These are phyloP conservation scores for Pterula multifida DNA, from an alignment of 1,284 basidiomycete species.

Conservation along the genomic window DNA sequence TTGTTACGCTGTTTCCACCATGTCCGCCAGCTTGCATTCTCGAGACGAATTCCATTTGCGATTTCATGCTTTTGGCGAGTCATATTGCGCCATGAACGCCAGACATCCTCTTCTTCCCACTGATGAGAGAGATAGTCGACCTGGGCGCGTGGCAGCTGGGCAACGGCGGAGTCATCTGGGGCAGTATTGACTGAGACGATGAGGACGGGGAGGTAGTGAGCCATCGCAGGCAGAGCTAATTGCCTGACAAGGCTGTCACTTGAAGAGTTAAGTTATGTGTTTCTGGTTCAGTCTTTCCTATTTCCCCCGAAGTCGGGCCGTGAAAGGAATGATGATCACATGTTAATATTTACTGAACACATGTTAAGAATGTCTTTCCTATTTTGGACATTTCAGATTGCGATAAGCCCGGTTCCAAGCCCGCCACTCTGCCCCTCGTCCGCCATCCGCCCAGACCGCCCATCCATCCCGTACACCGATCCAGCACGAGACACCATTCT, in stretches of 20 bases:
- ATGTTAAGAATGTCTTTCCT: conserved; percentile 8
- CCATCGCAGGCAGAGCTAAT: conserved; percentile 23
- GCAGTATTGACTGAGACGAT: conserved; percentile 49
- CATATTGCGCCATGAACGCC: conserved; percentile 97
- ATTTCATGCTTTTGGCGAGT: conserved; percentile 98
- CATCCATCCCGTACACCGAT: conserved; percentile 70
- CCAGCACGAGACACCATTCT: conserved; percentile 51
- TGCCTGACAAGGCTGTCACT: neutral
- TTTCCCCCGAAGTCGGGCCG: neutral
- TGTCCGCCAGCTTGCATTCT: conserved; percentile 97
- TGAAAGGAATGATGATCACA: neutral
- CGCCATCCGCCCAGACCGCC: conserved; percentile 65
- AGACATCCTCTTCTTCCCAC: conserved; percentile 98
- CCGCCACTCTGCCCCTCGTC: conserved; percentile 52
- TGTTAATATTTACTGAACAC: neutral
- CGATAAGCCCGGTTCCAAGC: conserved; percentile 34
- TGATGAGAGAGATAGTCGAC: conserved; percentile 86
- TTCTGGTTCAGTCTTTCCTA: neutral
- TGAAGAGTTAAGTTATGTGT: neutral
- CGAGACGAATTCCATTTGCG: conserved; percentile 87
- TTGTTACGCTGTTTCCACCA: conserved; percentile 99
- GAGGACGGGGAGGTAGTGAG: conserved; percentile 57
- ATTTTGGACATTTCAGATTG: conserved; percentile 22
- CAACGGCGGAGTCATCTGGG: conserved; percentile 56
- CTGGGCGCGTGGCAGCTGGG: conserved; percentile 56